Conservation (phyloP, 2,329 filamentous ascomycete species). For the Botryosphaeria dothidea region DNA sequence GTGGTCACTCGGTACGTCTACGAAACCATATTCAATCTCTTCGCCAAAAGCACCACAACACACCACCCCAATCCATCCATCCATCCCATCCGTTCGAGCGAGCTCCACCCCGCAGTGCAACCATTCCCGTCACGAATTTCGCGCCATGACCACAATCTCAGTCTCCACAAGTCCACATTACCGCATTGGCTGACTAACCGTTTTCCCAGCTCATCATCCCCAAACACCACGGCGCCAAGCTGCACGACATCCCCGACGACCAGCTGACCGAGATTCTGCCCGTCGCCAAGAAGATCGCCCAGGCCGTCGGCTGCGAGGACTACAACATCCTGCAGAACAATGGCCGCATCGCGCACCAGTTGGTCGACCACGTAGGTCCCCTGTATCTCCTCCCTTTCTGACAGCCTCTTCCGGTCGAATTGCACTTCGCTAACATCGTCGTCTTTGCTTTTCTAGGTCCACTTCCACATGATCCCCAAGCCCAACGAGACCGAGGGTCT, state of each 20-base stretch:
- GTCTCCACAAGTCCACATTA: too few species aligned
- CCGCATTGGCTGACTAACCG: not conserved
- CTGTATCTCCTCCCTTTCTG: not conserved
- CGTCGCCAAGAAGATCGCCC: conserved; percentile 82
- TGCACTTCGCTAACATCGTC: too few species aligned
- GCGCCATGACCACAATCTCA: too few species aligned
- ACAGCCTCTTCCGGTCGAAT: too few species aligned
- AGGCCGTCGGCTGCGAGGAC: conserved; percentile 72
- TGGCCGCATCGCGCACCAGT: conserved; percentile 84
- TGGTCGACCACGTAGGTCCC: conserved; percentile 78
- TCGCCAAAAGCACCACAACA: not conserved
- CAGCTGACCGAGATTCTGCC: conserved; percentile 79
- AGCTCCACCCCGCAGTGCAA: not conserved
- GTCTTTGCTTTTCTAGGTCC: conserved; percentile 61
- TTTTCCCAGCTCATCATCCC: conserved; percentile 81
- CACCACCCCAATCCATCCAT: not conserved
- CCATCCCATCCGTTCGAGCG: not conserved
- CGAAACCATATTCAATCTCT: not conserved
- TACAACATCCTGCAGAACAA: conserved; percentile 99
- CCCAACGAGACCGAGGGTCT: conserved; percentile 81
- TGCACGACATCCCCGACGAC: conserved; percentile 91
- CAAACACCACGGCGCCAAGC: conserved; percentile 89
- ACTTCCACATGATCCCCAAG: conserved; percentile 98
- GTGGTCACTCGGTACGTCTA: conserved; percentile 77
- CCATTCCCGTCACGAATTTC: not conserved